Evolutionary conservation across 768 basidiomycete species (phyloP).

Genomic region (Pluteus cervinus): DNA sequence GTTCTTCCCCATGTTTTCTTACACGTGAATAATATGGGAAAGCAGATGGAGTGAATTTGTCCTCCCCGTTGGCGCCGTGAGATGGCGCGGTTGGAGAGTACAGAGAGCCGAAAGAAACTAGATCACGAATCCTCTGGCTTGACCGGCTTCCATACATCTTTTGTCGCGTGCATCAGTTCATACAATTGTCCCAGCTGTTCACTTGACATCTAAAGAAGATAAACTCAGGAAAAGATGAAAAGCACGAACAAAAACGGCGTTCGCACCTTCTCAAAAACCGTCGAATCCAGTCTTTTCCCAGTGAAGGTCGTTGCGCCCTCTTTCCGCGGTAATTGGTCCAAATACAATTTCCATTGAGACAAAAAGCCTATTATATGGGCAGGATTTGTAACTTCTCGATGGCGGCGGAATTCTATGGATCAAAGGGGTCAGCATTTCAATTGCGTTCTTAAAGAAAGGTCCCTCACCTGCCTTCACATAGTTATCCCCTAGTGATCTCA

Average conservation of each 20-base stretch:
- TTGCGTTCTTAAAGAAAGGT: not conserved
- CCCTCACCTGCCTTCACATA: constrained; percentile 74
- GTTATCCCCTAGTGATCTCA: constrained; percentile 79
- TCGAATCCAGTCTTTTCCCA: constrained; percentile 66
- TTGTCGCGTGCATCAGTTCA: constrained; percentile 89
- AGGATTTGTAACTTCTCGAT: constrained; percentile 75
- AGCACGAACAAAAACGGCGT: not conserved
- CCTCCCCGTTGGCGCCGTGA: too few species aligned
- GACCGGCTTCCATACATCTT: constrained; percentile 76
- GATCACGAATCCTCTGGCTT: constrained; percentile 19
- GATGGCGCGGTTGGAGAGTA: too few species aligned
- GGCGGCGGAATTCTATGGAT: constrained; percentile 75
- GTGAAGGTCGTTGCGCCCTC: constrained; percentile 39
- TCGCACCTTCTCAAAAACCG: constrained; percentile 69
- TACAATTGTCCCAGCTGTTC: constrained; percentile 93
- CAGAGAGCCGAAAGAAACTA: too few species aligned
- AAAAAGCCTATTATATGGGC: constrained; percentile 92
- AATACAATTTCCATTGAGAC: constrained; percentile 91
- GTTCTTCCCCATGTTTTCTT: too few species aligned
- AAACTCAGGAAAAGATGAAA: constrained; percentile 1
- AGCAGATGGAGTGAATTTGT: too few species aligned
- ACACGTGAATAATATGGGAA: too few species aligned
- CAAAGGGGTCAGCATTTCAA: not conserved
- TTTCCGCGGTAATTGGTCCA: constrained; percentile 60
- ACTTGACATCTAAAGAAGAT: constrained; percentile 60